Base-by-base conservation (phyloP, 2,329 filamentous ascomycete species). In the Phyllachora maydis region DNA sequence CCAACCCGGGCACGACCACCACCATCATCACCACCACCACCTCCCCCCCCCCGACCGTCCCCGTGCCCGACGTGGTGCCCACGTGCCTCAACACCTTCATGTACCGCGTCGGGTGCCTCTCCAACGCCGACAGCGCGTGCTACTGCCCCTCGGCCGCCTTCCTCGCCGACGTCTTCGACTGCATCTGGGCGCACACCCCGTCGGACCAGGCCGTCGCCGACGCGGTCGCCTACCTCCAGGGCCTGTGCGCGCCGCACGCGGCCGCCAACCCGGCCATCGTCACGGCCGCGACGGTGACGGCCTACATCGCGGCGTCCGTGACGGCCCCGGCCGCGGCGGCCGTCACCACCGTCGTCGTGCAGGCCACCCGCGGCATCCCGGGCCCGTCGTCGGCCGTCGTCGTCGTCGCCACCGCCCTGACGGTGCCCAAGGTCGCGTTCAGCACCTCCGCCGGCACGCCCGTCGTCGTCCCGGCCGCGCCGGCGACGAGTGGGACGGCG, bases 41-140 rank as follows among this genome's bases (percentile, higher is more conserved):
- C n/a, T n/a, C n/a, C n/a, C 46, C 57, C 21, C 41, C 49, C 8
- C 43, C 50, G 41, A 54, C 56, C 17, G 49, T 60, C 19, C 52
- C 56, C 28, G 66, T 68, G 51, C 81, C 82, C 28, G 51, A 57
- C 14, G 64, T 83, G 22, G 72, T 93, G 23, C 83, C 85, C 32
- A 68, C 68, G 42, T 95, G 85, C 59, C 56, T 95, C 52, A 88
- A 85, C 65, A 90, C 82, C 39, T 93, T 81, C 78, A 52, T 91
- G 40, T 64, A 66, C 44, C 51, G 59, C 30, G 64, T 75, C 23
- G 55, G 64, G 42, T 95, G 85, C 66, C 60, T 61, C 38, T 70
- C 78, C 54, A 92, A 92, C 69, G 72, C 74, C 20, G 79, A 92
- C 42, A 52, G 60, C 29, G 50, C 53, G 34, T 95, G 85, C 67